Evolutionary conservation across 108 stramenopile species (phyloP), one percentile per base, ranked within the genome.

Genomic region (Bacterosira constricta): DNA sequence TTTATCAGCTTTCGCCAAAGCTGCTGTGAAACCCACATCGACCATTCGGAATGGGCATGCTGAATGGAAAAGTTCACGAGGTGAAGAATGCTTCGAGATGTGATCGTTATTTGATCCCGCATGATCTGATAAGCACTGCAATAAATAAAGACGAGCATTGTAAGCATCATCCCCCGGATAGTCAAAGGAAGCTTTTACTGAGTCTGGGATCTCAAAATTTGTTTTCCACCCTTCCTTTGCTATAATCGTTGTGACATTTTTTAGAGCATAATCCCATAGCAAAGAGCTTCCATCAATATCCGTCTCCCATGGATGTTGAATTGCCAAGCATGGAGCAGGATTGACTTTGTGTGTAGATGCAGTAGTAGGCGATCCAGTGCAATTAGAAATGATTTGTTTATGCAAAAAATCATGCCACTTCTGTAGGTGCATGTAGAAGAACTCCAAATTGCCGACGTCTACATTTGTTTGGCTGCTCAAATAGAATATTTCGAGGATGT

Each of bases 301-400:
- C 3, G 80, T 80, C 63, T 86, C 86, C 86, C 83, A 78, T 1
- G 86, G 86, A 61, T 86, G 86, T 12, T 49, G 39, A 41, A 85
- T 34, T 11, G 41, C 32, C 32, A 68, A 8, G 35, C 75, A 76
- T 0, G 69, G 77, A 52, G 26, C n/a, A 42, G 46, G 18, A 49
- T 49, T 30, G 34, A 5, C 25, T 20, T 34, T 26, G 26, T 31
- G 44, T 27, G 27, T 31, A 2, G 1, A 26, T 8, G 15, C 17
- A 47, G 26, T 18, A 1, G 29, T 31, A 4, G 59, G 25, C 29
- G 27, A 31, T 17, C 31, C 47, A 25, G 56, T 59, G 50, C 77
- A 78, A 51, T 78, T 71, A 15, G 46, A 0, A 12, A 54, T 49
- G 25, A 63, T 26, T 50, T 56, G 34, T 37, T 69, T 39, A 26